Base-by-base conservation (phyloP, 2,329 filamentous ascomycete species). In the Pleurostoma richardsiae region DNA sequence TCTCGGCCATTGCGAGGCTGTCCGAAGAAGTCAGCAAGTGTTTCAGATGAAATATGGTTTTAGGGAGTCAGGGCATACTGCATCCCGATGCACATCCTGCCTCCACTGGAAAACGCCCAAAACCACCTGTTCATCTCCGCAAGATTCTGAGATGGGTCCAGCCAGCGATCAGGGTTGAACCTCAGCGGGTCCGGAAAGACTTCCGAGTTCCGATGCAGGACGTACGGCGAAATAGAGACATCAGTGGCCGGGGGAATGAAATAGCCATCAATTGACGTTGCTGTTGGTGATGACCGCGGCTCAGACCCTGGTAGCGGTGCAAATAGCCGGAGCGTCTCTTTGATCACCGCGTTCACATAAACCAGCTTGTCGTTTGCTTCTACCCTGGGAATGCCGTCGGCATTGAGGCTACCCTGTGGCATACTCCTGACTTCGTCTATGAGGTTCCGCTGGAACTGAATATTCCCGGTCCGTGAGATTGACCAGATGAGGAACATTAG, bases 261-360 rank as follows among this genome's bases (percentile, higher is more conserved):
- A 31, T 52, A 49, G 31, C 58, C 57, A 33, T 58, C 55, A 10
- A 62, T 49, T 6, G 44, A 49, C 2, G 60, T 63, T 31, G 65
- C 65, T 0, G 49, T 42, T 0, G 61, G 60, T 4, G 66, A 57
- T 30, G 66, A 69, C 4, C 76, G 65, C 5, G 77, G 76, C 44
- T 79, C 68, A 0, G 69, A 73, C 28, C 72, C 72, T 1, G 77
- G 76, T 6, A 80, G 62, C 0, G 77, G 75, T 8, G 74, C 67
- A 41, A 75, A 73, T 1, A 80, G 57, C 1, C 74, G 58, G 4
- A 78, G 53, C 0, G 73, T 73, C 54, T 80, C 76, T 41, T 73
- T 75, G 51, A 79, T 67, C 1, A 78, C 60, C 2, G 73, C 73
- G 41, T 74, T 63, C 0, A 78, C 57, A 48, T 71, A 78, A 38